Conservation (phyloP, 2,329 filamentous ascomycete genomes). For the Proliferodiscus dingleyae region DNA sequence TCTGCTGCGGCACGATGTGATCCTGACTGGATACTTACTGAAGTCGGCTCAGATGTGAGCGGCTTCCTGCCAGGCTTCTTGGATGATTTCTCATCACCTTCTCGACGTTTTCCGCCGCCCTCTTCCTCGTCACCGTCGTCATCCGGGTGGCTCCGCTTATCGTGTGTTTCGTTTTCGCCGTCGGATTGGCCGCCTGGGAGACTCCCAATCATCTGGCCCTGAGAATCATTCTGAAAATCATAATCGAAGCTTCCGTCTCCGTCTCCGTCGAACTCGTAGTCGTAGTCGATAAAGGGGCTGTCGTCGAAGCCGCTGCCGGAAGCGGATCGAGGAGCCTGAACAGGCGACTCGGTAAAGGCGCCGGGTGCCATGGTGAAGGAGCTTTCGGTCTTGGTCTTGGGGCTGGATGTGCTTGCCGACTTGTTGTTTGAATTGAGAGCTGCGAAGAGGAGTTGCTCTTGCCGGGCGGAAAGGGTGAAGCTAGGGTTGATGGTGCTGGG, state of each 20-base stretch:
- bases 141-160: slow-evolving; percentile 70
- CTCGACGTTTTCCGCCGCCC: slow-evolving; percentile 72
- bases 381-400: slow-evolving; percentile 30
- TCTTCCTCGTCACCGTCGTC: slow-evolving; percentile 60
- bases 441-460: slow-evolving; percentile 71
- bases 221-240: slow-evolving; percentile 44
- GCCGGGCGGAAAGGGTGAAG: slow-evolving; percentile 69
- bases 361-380: slow-evolving; percentile 42
- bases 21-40: slow-evolving; percentile 57
- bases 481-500: slow-evolving; percentile 39
- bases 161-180: slow-evolving; percentile 48
- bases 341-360: slow-evolving; percentile 46
- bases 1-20: slow-evolving; percentile 23
- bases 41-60: slow-evolving; percentile 89
- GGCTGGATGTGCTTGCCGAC: slow-evolving; percentile 19
- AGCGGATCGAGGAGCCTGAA: slow-evolving; percentile 39
- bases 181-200: slow-evolving; percentile 49
- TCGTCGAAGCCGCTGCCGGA: slow-evolving; percentile 56
- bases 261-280: slow-evolving; percentile 70
- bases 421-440: slow-evolving; percentile 65
- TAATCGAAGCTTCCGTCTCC: slow-evolving; percentile 68
- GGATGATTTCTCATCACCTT: slow-evolving; percentile 69
- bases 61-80: slow-evolving; percentile 98
- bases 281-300: slow-evolving; percentile 80
- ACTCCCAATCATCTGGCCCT: slow-evolving; percentile 70